Base-by-base conservation (phyloP, 768 basidiomycete species). In the Leccinum variicolor region DNA sequence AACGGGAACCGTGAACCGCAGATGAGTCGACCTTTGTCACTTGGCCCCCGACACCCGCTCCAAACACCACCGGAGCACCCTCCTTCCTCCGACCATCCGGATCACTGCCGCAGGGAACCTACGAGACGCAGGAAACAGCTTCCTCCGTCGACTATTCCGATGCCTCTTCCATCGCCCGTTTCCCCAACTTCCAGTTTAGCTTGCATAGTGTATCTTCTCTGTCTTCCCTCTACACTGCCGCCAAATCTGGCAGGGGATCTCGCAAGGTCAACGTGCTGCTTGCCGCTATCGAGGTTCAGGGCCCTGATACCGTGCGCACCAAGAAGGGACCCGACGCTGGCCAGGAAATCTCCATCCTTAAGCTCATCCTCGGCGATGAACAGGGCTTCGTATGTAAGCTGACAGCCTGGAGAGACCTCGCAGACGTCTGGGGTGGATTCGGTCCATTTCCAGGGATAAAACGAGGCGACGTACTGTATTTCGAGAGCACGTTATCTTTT, bases 391-490 rank as follows among this genome's bases (percentile, higher is more conserved):
- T 92, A 7, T 83, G 83, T 64, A 90, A 86, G 71, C 69, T 92
- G 17, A 87, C 87, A 4, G 90, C 86, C 13, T 93, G 91, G 91
- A 76, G 90, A 54, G 86, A 91, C 48, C 74, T 81, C 4, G 91
- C 91, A 11, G 86, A 91, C 46, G 69, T 71, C 0, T 92, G 90
- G 90, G 87, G 86, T 28, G 77, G 77, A 23, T 57, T 70, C 36
- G 74, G 76, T 10, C 70, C 75, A 7, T 70, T 69, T 3, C 68
- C 74, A 11, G 79, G 72, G 17, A 70, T 83, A 2, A 88, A 85
- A 65, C 77, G 87, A 50, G 91, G 91, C 1, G 91, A 92, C 66
- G 75, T 92, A 15, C 74, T 90, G 8, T 76, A 85, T 58, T 74
- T 92, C 15, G 82, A 88, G 67, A 88, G 91, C 87, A 67, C 41